Conservation (phyloP, 495 filamentous ascomycete species). For the Aspergillus incahuasiensis region DNA sequence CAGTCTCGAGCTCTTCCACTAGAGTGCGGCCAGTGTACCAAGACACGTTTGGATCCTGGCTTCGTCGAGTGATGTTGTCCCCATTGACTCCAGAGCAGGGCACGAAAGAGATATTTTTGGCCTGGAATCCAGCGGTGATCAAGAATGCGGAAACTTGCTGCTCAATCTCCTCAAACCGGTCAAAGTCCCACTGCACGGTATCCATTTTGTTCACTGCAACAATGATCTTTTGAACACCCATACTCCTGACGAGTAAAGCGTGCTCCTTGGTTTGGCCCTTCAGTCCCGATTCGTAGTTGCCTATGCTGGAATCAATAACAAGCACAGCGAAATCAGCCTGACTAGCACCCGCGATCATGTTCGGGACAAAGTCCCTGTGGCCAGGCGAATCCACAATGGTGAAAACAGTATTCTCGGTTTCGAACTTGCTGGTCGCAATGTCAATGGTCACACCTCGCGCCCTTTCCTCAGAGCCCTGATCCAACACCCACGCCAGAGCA, state of each 20-base stretch:
- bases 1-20: constrained; percentile 76
- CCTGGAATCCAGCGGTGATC: constrained; percentile 70
- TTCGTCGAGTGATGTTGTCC: constrained; percentile 70
- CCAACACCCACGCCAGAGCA: constrained; percentile 92
- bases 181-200: constrained; percentile 70
- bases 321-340: constrained; percentile 96
- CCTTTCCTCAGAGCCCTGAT: constrained; percentile 84
- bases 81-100: constrained; percentile 86
- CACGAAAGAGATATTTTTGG: constrained; percentile 76
- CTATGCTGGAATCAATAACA: constrained; percentile 82
- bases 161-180: constrained; percentile 77
- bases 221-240: constrained; percentile 83
- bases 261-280: constrained; percentile 95
- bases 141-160: constrained; percentile 81
- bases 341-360: constrained; percentile 96
- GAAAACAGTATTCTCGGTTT: constrained; percentile 78
- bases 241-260: constrained; percentile 80
- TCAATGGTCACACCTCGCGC: constrained; percentile 93
- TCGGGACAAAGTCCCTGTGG: constrained; percentile 92
- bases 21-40: constrained; percentile 84
- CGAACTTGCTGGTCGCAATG: constrained; percentile 89
- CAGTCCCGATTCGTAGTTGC: constrained; percentile 88
- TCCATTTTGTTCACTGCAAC: constrained; percentile 96
- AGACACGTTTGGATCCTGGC: constrained; percentile 48
- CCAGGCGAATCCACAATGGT: constrained; percentile 95